Conservation (phyloP, 768 basidiomycete species). For the Lactarius sanguifluus region DNA sequence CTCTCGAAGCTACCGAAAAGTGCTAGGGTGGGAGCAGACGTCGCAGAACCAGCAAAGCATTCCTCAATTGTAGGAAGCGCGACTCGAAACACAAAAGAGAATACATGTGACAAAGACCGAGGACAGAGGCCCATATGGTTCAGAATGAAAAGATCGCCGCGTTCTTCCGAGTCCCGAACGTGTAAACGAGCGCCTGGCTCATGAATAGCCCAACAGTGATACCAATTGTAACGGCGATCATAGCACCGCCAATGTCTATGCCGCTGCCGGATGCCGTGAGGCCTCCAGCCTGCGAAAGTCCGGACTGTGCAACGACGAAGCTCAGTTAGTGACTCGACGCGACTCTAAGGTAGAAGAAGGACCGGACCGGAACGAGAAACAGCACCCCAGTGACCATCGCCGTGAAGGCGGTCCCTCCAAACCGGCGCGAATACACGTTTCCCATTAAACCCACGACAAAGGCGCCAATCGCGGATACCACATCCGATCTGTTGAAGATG, state of each 20-base stretch:
- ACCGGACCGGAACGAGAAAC: slow-evolving; percentile 77
- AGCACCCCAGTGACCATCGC: slow-evolving; percentile 89
- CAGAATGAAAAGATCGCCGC: slow-evolving; percentile 78
- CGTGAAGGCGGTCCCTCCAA: slow-evolving; percentile 84
- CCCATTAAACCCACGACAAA: slow-evolving; percentile 75
- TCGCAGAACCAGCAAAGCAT: neutral
- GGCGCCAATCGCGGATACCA: slow-evolving; percentile 80
- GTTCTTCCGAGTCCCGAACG: slow-evolving; percentile 75
- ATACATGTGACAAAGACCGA: neutral
- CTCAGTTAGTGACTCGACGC: slow-evolving; percentile 10
- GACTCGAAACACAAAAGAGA: neutral
- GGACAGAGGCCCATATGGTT: neutral
- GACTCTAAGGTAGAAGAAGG: slow-evolving; percentile 10
- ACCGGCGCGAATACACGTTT: slow-evolving; percentile 74
- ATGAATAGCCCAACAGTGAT: slow-evolving; percentile 87
- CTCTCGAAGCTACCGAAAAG: neutral
- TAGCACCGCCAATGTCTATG: slow-evolving; percentile 81
- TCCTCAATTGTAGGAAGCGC: neutral
- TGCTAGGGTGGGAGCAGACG: neutral
- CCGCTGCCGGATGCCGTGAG: slow-evolving; percentile 76
- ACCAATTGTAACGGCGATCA: slow-evolving; percentile 87
- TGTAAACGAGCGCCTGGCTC: slow-evolving; percentile 81
- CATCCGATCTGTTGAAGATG: slow-evolving; percentile 77
- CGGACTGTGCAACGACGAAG: slow-evolving; percentile 49
- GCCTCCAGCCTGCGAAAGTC: slow-evolving; percentile 83